Base-by-base conservation (phyloP, 129 eudicot species). In the Flaveria bidentis region DNA sequence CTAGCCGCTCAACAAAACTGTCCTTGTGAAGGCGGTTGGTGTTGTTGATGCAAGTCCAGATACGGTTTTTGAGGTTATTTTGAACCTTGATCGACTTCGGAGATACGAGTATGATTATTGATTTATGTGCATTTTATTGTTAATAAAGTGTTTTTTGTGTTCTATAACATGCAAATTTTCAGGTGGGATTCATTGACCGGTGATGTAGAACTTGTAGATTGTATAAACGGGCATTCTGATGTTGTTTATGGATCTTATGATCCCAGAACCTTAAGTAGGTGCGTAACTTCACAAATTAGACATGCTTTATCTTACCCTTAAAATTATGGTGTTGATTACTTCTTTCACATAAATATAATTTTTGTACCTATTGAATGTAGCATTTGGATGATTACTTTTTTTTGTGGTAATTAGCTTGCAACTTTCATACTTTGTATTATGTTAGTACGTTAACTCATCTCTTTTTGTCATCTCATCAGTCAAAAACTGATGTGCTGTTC, bases 171-270 rank as follows among this genome's bases (percentile, higher is more conserved):
- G 23, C 80, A 57, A 74, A 61, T 53, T 70, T 82, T 70, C 87
- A 93, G 98, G 87, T 93, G 98, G 98, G 98, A 93, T 73, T 64
- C 93, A 56, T 77, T 93, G 76, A 90, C 91, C 22, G 90, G 96
- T 83, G 96, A 90, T 72, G 75, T 93, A 83, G 96, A 90, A 87
- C 75, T 88, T 76, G 73, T 93, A 83, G 97, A 93, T 69, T 88
- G 90, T 53, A 56, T 88, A 67, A 82, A 83, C 81, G 96, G 92
- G 49, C 91, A 93, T 74, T 91, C 81, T 74, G 98, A 93, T 78
- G 91, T 93, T 81, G 90, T 93, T 23, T 90, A 93, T 85, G 98
- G 98, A 52, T 84, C 88, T 70, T 85, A 82, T 84, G 92, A 90
- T 75, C 83, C 87, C 44, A 79, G 86, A 74, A 81, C 85, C 76